Evolutionary conservation across 305 asterid species (phyloP).

Genomic region (Lippia alba): DNA sequence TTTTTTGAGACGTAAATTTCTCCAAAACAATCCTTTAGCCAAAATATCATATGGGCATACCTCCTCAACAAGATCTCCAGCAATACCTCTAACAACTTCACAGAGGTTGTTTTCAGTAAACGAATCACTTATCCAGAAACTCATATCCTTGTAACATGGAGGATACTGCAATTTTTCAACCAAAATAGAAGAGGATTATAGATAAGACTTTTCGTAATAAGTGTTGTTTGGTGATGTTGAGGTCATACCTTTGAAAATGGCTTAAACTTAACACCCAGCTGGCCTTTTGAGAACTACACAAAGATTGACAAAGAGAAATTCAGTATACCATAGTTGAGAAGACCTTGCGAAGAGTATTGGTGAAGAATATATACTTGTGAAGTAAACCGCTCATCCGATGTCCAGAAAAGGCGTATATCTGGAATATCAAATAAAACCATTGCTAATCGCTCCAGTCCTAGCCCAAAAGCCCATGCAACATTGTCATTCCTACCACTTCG

Average conservation of each 20-base stretch:
- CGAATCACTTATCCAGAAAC: conserved; percentile 94
- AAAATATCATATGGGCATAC: conserved; percentile 45
- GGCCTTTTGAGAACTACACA: conserved; percentile 76
- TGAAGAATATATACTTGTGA: neutral
- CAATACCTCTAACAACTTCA: conserved; percentile 89
- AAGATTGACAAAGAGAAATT: conserved; percentile 8
- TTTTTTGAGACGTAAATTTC: no score
- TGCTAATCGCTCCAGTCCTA: conserved; percentile 1
- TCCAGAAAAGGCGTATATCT: conserved; percentile 4
- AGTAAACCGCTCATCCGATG: conserved; percentile 1
- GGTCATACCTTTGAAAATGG: conserved; percentile 81
- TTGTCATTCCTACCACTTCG: neutral
- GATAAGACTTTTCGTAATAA: neutral
- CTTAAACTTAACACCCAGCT: conserved; percentile 79
- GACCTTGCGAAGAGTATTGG: neutral
- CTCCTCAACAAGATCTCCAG: conserved; percentile 99
- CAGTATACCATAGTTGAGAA: neutral
- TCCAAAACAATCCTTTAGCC: conserved; percentile 4
- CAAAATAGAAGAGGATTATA: conserved; percentile 6
- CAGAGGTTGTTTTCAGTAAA: conserved; percentile 97
- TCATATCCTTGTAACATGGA: conserved; percentile 94
- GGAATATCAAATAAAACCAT: conserved; percentile 12
- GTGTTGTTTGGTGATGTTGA: conserved; percentile 11
- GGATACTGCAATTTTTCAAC: conserved; percentile 62
- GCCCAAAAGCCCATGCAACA: conserved; percentile 8